These are phyloP conservation scores for Cicer pinnatifidum DNA, from an alignment of 306 rosid genomes.

Conservation along the genomic window DNA sequence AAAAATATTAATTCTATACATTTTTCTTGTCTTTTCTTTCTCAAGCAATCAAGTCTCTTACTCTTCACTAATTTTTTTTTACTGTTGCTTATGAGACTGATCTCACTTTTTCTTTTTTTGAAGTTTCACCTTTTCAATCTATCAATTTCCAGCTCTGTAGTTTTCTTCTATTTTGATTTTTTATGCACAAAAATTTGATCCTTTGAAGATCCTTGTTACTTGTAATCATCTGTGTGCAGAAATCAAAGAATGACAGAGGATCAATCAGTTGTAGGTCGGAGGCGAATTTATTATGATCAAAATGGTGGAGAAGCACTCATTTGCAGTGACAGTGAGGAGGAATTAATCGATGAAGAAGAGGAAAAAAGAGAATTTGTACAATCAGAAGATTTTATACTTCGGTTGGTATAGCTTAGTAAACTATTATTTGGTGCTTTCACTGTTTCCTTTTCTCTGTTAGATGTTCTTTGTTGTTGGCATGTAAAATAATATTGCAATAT, in stretches of 20 bases:
- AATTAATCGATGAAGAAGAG: constrained; percentile 84
- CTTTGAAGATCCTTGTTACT: constrained; percentile 35
- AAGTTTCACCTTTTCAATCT: constrained; percentile 32
- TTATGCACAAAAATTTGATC: constrained; percentile 19
- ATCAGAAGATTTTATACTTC: constrained; percentile 87
- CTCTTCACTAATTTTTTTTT: background rate
- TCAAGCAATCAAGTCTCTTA: constrained; percentile 24
- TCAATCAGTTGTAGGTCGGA: constrained; percentile 94
- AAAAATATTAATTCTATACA: constrained; percentile 15
- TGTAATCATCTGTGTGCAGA: constrained; percentile 57
- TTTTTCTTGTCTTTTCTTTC: constrained; percentile 9
- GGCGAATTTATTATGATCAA: constrained; percentile 97
- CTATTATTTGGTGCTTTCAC: constrained; percentile 38
- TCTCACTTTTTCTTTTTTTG: constrained; percentile 1
- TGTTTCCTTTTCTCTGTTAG: background rate
- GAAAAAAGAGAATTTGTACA: constrained; percentile 85
- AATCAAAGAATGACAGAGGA: constrained; percentile 99
- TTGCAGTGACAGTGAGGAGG: constrained; percentile 99
- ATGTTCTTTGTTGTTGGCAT: constrained; percentile 25
- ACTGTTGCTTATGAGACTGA: constrained; percentile 1
- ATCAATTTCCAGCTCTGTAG: constrained; percentile 20
- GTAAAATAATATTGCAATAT: constrained; percentile 24
- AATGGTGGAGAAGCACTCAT: constrained; percentile 97
- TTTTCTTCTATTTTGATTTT: constrained; percentile 30
- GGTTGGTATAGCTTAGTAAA: constrained; percentile 65